These are phyloP conservation scores for Termitomyces sp. DNA, from an alignment of 768 basidiomycete species.

Conservation along the genomic window DNA sequence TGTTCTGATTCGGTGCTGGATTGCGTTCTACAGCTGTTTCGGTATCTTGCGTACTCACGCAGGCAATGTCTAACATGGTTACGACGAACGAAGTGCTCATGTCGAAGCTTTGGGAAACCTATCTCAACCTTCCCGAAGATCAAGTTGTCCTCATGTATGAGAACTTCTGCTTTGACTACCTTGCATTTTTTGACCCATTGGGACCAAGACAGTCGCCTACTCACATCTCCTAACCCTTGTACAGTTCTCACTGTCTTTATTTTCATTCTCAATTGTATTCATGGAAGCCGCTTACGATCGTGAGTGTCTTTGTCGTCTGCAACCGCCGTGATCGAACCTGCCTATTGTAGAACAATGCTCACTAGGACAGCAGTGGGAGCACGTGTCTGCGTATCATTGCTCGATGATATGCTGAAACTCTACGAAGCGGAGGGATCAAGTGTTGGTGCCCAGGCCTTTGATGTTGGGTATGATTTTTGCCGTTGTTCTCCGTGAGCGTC, in stretches of 20 bases:
- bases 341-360: slow-evolving; percentile 41
- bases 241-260: slow-evolving; percentile 59
- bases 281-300: slow-evolving; percentile 51
- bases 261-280: slow-evolving; percentile 67
- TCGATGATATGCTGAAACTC: slow-evolving; percentile 67
- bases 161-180: slow-evolving; percentile 4
- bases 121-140: slow-evolving; percentile 65
- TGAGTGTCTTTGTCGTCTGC: slow-evolving; percentile 26
- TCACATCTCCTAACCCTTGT: slow-evolving; percentile 59
- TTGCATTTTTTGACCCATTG: slow-evolving; percentile 13
- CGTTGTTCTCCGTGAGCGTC: slow-evolving; percentile 5
- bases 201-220: slow-evolving; percentile 39
- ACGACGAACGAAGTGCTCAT: slow-evolving; percentile 62
- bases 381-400: slow-evolving; percentile 59
- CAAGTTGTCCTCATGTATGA: slow-evolving; percentile 69
- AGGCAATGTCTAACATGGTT: slow-evolving; percentile 80
- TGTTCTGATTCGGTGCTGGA: neutral
- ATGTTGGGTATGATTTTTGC: slow-evolving; percentile 53
- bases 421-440: slow-evolving; percentile 63
- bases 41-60: slow-evolving; percentile 61
- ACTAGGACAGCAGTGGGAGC: slow-evolving; percentile 48
- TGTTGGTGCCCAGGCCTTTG: slow-evolving; percentile 65
- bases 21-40: slow-evolving; percentile 41
- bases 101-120: slow-evolving; percentile 55
- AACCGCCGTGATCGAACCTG: slow-evolving; percentile 8